These are phyloP conservation scores for Lobosporangium transversale DNA, from an alignment of 192 early-diverging fungal species.

Conservation along the genomic window DNA sequence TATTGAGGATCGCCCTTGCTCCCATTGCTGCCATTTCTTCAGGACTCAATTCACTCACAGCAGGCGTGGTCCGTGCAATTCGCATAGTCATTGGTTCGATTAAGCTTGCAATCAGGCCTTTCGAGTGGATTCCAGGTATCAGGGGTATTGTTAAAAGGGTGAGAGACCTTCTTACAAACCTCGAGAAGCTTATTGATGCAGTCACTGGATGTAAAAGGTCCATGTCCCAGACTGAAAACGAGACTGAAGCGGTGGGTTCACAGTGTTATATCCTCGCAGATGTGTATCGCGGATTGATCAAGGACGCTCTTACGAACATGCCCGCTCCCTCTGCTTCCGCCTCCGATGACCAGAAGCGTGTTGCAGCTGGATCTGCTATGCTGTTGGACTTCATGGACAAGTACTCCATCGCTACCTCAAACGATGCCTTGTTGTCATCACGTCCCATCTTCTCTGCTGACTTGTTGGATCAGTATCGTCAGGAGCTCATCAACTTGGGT, in stretches of 20 bases:
- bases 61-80: too few species aligned
- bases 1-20: too few species aligned
- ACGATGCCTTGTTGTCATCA: constrained; percentile 3
- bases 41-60: too few species aligned
- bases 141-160: too few species aligned
- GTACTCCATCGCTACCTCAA: not conserved
- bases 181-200: not conserved
- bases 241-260: not conserved
- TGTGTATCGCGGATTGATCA: constrained; percentile 8
- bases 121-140: too few species aligned
- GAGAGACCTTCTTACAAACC: too few species aligned
- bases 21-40: too few species aligned
- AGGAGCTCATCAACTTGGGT: not conserved
- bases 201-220: too few species aligned
- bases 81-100: too few species aligned
- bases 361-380: constrained; percentile 1
- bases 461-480: constrained; percentile 9
- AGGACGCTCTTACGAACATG: not conserved
- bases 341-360: constrained; percentile 5
- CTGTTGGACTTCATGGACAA: constrained; percentile 5
- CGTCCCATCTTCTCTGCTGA: constrained; percentile 12
- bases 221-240: not conserved
- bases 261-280: constrained; percentile 8
- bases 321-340: constrained; percentile 3
- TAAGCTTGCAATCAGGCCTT: too few species aligned